Evolutionary conservation across 179 eudicot genomes (phyloP), one percentile per base, ranked within the genome.

Genomic region (Silene vulgaris): DNA sequence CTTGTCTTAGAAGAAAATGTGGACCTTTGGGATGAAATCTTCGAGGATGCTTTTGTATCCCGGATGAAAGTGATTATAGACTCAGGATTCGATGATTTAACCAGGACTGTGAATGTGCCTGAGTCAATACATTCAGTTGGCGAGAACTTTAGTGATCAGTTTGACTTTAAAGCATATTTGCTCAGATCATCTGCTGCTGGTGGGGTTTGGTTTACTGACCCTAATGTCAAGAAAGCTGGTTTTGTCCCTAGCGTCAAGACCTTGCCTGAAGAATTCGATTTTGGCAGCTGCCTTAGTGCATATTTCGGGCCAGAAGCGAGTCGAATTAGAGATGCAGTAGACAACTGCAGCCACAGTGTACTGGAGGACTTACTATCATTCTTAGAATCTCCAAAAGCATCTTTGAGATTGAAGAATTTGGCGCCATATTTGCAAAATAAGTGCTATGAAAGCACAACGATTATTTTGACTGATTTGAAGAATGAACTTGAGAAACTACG

Each of bases 11-110:
- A 87, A 72, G 93, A 90, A 78, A 90, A 84, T 78, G 89, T 88
- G 26, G 97, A 95, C 71, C 86, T 95, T 3, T 95, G 97, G 99
- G 94, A 95, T 80, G 97, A 92, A 77, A 95, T 90, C 30, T 95
- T 92, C 76, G 99, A 95, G 80, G 90, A 92, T 81, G 93, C 97
- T 68, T 95, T 95, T 82, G 86, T 86, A 65, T 85, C 79, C 11
- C 88, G 99, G 82, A 95, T 95, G 97, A 90, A 88, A 83, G 82
- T 81, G 75, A 84, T 95, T 61, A 79, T 92, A 57, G 90, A 88
- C 60, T 82, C 81, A 2, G 91, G 89, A 50, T 95, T 83, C 76
- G 79, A 85, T 26, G 81, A 82, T 56, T 77, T 95, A 81, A 80
- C 74, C 66, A 79, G 68, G 62, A 71, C 74, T 56, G 91, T 92